A percentile compares a stretch with the other conserved stretches of the same genome.
Evolutionary conservation across 2,329 filamentous ascomycete genomes (phyloP).

Genomic region (Cladosporium sp.): DNA sequence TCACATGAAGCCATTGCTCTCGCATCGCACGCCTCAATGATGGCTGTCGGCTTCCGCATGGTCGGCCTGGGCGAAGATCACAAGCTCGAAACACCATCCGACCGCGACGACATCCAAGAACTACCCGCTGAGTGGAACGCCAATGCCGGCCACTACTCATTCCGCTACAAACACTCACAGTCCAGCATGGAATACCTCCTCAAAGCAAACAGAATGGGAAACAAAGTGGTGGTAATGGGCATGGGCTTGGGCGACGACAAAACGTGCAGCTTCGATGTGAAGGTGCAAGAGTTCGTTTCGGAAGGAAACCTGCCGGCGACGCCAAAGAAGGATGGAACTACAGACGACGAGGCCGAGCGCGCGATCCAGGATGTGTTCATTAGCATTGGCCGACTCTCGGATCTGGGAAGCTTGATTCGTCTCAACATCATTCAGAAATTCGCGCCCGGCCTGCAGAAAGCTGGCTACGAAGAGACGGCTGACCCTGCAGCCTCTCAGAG

Average conservation of each 20-base stretch:
- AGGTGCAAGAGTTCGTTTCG: slow-evolving; percentile 72
- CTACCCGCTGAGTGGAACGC: slow-evolving; percentile 81
- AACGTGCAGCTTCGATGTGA: slow-evolving; percentile 75
- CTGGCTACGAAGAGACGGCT: slow-evolving; percentile 69
- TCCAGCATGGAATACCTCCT: slow-evolving; percentile 82
- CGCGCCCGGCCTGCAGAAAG: slow-evolving; percentile 72
- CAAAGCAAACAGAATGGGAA: slow-evolving; percentile 77
- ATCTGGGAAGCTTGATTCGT: slow-evolving; percentile 72
- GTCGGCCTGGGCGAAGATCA: slow-evolving; percentile 83
- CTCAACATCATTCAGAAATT: slow-evolving; percentile 81
- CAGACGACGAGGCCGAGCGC: slow-evolving; percentile 43
- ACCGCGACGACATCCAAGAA: slow-evolving; percentile 53
- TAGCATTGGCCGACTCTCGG: slow-evolving; percentile 64
- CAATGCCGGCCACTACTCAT: slow-evolving; percentile 68
- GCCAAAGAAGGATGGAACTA: slow-evolving; percentile 33
- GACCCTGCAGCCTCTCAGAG: slow-evolving; percentile 24
- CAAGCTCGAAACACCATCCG: slow-evolving; percentile 49
- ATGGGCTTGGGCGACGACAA: slow-evolving; percentile 78
- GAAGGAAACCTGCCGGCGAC: slow-evolving; percentile 56
- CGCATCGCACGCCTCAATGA: slow-evolving; percentile 80
- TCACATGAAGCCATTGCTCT: slow-evolving; percentile 82
- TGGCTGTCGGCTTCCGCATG: slow-evolving; percentile 75
- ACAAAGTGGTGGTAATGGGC: slow-evolving; percentile 80
- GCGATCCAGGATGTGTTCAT: slow-evolving; percentile 66
- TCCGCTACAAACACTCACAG: slow-evolving; percentile 83